Conservation (phyloP, 2,329 filamentous ascomycete species). For the Calycina herbarum region DNA sequence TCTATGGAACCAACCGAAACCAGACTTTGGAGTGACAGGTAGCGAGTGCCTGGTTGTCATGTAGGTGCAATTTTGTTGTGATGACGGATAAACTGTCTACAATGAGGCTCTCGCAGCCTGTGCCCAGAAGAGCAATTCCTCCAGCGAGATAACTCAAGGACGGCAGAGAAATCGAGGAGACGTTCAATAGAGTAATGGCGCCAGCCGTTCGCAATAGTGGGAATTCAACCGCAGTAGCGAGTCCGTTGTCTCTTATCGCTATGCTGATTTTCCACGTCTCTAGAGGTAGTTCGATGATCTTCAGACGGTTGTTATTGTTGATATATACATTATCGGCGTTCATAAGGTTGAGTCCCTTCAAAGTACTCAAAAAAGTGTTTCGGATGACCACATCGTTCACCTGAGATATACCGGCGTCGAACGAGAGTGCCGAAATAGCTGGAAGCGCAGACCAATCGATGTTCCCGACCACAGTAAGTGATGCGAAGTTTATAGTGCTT, state of each 20-base stretch:
- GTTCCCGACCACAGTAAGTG: background rate
- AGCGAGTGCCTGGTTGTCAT: background rate
- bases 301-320: background rate
- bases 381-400: background rate
- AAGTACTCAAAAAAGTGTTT: background rate
- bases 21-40: background rate
- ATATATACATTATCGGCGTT: background rate
- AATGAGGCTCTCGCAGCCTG: background rate
- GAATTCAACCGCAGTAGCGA: background rate
- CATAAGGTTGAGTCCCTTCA: background rate
- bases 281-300: background rate
- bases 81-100: slow-evolving; percentile 2
- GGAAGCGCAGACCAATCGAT: background rate
- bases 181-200: background rate
- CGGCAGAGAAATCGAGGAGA: background rate
- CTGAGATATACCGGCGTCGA: background rate
- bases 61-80: background rate
- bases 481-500: background rate
- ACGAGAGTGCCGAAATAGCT: background rate
- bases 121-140: background rate
- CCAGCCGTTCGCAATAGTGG: background rate
- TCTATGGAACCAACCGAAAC: background rate
- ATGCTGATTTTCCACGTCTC: background rate
- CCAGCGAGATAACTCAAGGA: background rate
- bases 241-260: background rate